Conservation (phyloP, 495 filamentous ascomycete species). For the Neurospora terricola region DNA sequence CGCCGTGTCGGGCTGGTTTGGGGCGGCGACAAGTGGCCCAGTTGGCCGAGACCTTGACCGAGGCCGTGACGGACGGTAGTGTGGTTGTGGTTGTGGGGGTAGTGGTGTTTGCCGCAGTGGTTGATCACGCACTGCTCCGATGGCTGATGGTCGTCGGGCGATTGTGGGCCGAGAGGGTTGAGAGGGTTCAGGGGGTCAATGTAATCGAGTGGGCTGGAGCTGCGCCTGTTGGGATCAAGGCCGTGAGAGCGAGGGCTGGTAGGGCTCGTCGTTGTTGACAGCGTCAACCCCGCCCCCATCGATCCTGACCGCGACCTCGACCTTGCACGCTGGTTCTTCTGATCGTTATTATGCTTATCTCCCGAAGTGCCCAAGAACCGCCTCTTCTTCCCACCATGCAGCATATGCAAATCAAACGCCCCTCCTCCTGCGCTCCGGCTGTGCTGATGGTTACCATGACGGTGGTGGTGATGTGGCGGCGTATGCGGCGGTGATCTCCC, state of each 20-base stretch:
- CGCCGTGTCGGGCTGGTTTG: not conserved
- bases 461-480: not conserved
- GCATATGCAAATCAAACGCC: not conserved
- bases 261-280: accelerated
- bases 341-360: not conserved
- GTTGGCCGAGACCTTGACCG: not conserved
- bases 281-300: not conserved
- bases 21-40: not conserved
- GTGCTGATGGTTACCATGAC: not conserved
- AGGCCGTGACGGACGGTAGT: not conserved
- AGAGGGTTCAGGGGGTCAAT: not conserved
- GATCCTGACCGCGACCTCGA: not conserved
- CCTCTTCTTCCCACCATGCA: not conserved
- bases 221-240: not conserved
- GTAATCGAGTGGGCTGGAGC: not conserved
- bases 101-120: not conserved
- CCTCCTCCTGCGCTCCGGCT: not conserved
- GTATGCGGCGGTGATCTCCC: not conserved
- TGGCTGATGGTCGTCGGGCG: not conserved
- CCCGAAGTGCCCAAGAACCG: not conserved
- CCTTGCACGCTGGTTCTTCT: not conserved
- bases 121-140: not conserved
- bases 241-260: not conserved
- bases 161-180: not conserved
- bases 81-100: not conserved